These are phyloP conservation scores for Amylocarpus encephaloides DNA, from an alignment of 2,329 filamentous ascomycete genomes.

Conservation along the genomic window DNA sequence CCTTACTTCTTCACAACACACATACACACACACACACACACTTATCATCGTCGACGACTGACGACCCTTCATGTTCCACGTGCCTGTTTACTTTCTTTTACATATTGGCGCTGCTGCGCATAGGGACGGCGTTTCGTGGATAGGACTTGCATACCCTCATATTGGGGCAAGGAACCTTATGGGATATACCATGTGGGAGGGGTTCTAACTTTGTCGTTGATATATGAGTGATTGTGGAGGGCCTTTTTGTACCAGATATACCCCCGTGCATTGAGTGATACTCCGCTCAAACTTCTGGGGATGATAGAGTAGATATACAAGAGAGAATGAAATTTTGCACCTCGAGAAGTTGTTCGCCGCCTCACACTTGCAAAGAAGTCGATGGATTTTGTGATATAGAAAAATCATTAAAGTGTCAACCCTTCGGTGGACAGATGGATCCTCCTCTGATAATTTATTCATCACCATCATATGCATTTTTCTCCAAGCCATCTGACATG, in stretches of 20 bases:
- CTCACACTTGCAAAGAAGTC: too few relatives aligned
- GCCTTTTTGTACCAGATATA: background rate
- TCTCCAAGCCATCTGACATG: too few relatives aligned
- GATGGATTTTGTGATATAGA: too few relatives aligned
- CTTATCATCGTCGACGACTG: background rate
- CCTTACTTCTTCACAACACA: background rate
- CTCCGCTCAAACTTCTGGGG: background rate
- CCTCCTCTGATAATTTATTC: too few relatives aligned
- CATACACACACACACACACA: too few relatives aligned
- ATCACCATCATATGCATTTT: too few relatives aligned
- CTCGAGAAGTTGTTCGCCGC: too few relatives aligned
- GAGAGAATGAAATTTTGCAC: too few relatives aligned
- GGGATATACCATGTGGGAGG: constrained; percentile 3
- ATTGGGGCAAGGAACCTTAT: background rate
- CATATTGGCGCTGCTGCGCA: background rate
- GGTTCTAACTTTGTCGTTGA: constrained; percentile 6
- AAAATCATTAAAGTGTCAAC: too few relatives aligned
- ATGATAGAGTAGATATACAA: too few relatives aligned
- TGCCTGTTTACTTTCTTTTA: background rate
- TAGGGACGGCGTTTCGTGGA: constrained; percentile 1
- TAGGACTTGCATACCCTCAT: background rate
- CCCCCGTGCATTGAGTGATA: background rate
- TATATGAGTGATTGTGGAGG: background rate
- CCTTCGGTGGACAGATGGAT: too few relatives aligned
- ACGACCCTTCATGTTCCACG: background rate